Evolutionary conservation across 1,284 basidiomycete genomes (phyloP), one percentile per base, ranked within the genome.

Genomic region (Singerocomus rubriflavus): DNA sequence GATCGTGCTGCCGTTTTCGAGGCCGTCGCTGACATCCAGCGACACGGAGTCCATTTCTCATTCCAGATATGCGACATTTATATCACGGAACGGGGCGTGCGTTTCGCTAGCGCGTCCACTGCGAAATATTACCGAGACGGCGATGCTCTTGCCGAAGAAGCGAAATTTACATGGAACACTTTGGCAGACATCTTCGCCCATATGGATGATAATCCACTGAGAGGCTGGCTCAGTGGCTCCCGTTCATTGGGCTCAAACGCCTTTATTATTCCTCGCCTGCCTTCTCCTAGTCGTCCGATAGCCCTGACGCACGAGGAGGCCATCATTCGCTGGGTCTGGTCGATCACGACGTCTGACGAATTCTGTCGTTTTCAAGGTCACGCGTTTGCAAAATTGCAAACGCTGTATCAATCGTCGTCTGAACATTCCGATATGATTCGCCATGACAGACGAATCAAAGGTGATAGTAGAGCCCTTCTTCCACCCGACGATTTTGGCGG

Each of bases 1-100:
- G 79, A 81, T 59, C 66, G 70, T n/a, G 44, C 61, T 6, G 62
- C 71, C 40, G 67, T 80, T 17, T 75, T 72, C 44, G 68, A 71
- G 12, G 72, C 77, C 2, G 52, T 77, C 7, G 58, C 72, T 3
- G 66, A 67, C 39, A 61, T 80, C 11, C 70, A 76, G 53, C 63
- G 58, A 26, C 65, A 66, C 5, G 68, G 68, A 12, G 46, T 72
- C 21, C 50, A 71, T 27, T 66, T 70, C 35, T 52, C 46, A 2
- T 55, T 69, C 34, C 33, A 53, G 51, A 36, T 42, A 54, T n/a
- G 32, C 55, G 59, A 64, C 30, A 65, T 73, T 36, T 63, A 62
- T 47, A 62, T 73, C 36, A 68, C 68, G 29, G 48, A 59, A 13
- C 52, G 47, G 29, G 61, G 72, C 9, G 63, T 69, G 27, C 61